Evolutionary conservation across 495 filamentous ascomycete genomes (phyloP).

Genomic region (Aspergillus panamensis): DNA sequence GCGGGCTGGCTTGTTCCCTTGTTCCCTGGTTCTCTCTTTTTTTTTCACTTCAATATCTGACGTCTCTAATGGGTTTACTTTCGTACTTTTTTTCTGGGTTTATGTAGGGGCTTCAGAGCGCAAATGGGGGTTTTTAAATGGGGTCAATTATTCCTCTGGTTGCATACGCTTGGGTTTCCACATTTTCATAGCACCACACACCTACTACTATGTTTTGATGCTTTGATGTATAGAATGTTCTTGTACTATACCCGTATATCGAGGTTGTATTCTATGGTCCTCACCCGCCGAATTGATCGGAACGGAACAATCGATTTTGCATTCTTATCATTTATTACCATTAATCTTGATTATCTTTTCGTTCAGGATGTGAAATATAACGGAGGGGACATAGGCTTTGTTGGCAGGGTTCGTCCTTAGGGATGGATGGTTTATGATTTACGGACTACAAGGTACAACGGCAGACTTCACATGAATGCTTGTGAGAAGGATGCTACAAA

Average conservation of each 20-base stretch:
- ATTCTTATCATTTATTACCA: not conserved
- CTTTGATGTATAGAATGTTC: slow-evolving; percentile 11
- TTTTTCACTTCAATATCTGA: not conserved
- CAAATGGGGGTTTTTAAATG: not conserved
- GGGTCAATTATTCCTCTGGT: slow-evolving; percentile 4
- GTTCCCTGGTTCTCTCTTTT: not conserved
- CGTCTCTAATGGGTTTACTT: not conserved
- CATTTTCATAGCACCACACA: slow-evolving; percentile 1
- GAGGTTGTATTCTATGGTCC: not conserved
- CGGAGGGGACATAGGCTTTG: too few species aligned
- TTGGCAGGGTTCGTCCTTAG: not conserved
- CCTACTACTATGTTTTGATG: slow-evolving; percentile 3
- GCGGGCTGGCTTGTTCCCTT: slow-evolving; percentile 11
- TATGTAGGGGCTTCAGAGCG: not conserved
- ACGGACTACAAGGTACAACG: slow-evolving; percentile 1
- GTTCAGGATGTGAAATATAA: too few species aligned
- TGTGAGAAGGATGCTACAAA: not conserved
- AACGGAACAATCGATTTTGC: not conserved
- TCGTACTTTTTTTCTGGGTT: slow-evolving; percentile 2
- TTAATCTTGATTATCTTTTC: too few species aligned
- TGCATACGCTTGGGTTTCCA: slow-evolving; percentile 3
- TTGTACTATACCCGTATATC: slow-evolving; percentile 7
- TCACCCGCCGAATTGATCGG: not conserved
- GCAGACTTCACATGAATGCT: slow-evolving; percentile 32
- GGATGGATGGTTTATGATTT: not conserved